phyloP scores from a whole-genome alignment of 176 grass and related monocot genomes.

The Aegilops speltoides region DNA sequence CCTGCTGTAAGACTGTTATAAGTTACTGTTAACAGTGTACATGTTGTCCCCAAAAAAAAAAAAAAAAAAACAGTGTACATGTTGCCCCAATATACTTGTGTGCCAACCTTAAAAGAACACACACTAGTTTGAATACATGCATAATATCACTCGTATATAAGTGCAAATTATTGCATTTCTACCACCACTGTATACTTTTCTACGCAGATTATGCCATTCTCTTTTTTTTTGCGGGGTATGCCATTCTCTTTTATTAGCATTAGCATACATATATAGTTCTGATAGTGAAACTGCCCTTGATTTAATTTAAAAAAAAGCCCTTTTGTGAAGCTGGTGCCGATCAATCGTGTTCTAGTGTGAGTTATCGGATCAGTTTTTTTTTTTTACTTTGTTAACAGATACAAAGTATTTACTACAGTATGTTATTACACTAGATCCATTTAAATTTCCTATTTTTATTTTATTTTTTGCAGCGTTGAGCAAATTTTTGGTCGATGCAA shows the following conservation, averaged over 20 bases:
- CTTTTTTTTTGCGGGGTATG: no score
- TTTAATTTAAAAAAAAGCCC: not conserved
- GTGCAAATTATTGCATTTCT: not conserved
- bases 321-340: not conserved
- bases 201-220: not conserved
- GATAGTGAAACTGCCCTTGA: not conserved
- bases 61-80: not conserved
- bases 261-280: not conserved
- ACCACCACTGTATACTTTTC: not conserved
- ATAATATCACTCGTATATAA: not conserved
- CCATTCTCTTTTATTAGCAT: not conserved
- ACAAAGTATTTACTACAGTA: not conserved
- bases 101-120: no score
- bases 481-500: slow-evolving; percentile 19
- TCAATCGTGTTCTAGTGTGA: not conserved
- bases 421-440: not conserved
- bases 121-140: not conserved
- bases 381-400: not conserved
- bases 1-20: not conserved
- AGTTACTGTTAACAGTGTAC: not conserved
- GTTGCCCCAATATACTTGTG: not conserved
- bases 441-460: not conserved
- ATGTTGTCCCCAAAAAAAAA: no score
- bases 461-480: slow-evolving; percentile 26
- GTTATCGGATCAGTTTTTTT: not conserved